Evolutionary conservation across 2,329 filamentous ascomycete genomes (phyloP).

Genomic region (Ophiostoma tasmaniense): DNA sequence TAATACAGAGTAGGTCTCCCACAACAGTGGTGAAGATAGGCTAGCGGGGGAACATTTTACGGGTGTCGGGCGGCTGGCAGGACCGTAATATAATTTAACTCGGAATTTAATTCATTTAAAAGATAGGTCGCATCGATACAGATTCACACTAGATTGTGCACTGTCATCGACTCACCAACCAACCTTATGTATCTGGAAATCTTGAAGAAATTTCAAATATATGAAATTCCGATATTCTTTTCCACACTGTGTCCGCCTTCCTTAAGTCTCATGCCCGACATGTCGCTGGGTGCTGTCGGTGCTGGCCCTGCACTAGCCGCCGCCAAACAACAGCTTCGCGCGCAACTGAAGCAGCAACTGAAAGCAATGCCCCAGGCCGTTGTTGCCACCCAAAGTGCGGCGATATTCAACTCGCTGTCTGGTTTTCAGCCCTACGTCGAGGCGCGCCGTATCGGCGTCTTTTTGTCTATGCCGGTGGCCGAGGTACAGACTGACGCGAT

Average conservation of each 20-base stretch:
- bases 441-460: constrained; percentile 72
- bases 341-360: constrained; percentile 59
- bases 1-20: neutral
- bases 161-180: neutral
- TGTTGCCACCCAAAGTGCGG: constrained; percentile 57
- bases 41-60: neutral
- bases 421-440: constrained; percentile 64
- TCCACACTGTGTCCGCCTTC: neutral
- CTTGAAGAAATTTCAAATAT: neutral
- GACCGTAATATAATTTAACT: too few relatives aligned
- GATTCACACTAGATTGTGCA: neutral
- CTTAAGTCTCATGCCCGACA: neutral
- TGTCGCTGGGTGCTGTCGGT: neutral
- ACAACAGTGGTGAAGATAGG: neutral
- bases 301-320: constrained; percentile 40
- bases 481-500: constrained; percentile 81
- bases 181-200: neutral
- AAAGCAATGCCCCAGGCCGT: constrained; percentile 52
- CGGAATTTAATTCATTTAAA: neutral
- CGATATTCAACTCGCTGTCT: constrained; percentile 56
- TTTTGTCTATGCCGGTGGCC: constrained; percentile 82
- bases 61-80: neutral
- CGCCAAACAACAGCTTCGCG: constrained; percentile 69
- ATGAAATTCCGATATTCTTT: neutral
- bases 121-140: neutral